A percentile compares a stretch with the other conserved stretches of the same genome.
These are phyloP conservation scores for Xylariaceae sp. DNA, from an alignment of 2,329 filamentous ascomycete genomes.

Conservation along the genomic window DNA sequence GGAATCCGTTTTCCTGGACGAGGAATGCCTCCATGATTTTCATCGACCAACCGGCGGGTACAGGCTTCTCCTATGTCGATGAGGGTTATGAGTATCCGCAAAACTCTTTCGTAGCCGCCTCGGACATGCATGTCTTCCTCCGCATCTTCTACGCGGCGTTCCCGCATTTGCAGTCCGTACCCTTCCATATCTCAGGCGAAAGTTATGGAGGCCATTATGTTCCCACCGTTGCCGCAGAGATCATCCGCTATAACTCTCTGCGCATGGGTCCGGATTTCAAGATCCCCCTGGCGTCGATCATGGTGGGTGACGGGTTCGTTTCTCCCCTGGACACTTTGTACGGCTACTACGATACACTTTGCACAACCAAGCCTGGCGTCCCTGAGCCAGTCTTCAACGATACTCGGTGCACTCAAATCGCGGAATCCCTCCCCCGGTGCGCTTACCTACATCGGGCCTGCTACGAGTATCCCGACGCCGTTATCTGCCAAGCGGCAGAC, in stretches of 20 bases:
- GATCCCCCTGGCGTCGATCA: slow-evolving; percentile 46
- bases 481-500: slow-evolving; percentile 43
- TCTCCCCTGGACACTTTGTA: slow-evolving; percentile 20
- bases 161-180: slow-evolving; percentile 40
- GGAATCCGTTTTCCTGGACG: slow-evolving; percentile 60
- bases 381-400: slow-evolving; percentile 46
- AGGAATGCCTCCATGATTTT: slow-evolving; percentile 54
- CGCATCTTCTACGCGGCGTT: slow-evolving; percentile 51
- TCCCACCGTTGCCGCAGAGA: slow-evolving; percentile 46
- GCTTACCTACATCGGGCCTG: slow-evolving; percentile 45
- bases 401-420: slow-evolving; percentile 47
- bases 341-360: slow-evolving; percentile 22
- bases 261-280: slow-evolving; percentile 43
- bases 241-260: slow-evolving; percentile 46
- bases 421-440: slow-evolving; percentile 47
- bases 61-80: slow-evolving; percentile 55
- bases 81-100: slow-evolving; percentile 31
- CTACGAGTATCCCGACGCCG: slow-evolving; percentile 43
- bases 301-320: slow-evolving; percentile 51
- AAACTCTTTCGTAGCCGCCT: slow-evolving; percentile 46
- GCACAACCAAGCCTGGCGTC: slow-evolving; percentile 32
- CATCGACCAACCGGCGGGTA: slow-evolving; percentile 57
- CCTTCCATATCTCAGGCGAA: slow-evolving; percentile 52
- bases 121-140: slow-evolving; percentile 53
- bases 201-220: slow-evolving; percentile 54